A percentile compares a stretch with the other conserved stretches of the same genome.
phyloP scores from a whole-genome alignment of 805 yeast genomes.

The Ogataea neopini region DNA sequence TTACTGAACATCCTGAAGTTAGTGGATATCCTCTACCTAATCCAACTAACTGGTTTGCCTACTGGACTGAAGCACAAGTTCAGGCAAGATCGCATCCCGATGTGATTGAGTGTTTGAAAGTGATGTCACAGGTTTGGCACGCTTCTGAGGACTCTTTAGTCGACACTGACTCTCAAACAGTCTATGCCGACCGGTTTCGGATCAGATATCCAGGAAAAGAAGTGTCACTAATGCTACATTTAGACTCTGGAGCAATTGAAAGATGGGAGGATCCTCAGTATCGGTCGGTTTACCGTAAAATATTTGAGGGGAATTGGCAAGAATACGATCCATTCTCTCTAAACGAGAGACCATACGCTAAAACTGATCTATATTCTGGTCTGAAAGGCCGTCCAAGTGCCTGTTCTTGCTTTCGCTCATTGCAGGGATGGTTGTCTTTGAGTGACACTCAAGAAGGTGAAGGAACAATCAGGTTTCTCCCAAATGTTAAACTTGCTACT shows the following conservation, averaged over 20 bases:
- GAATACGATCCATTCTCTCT: slow-evolving; percentile 41
- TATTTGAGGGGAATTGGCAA: slow-evolving; percentile 43
- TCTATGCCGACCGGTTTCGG: slow-evolving; percentile 5
- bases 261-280: slow-evolving; percentile 46
- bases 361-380: slow-evolving; percentile 35
- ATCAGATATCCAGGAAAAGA: slow-evolving; percentile 35
- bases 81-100: slow-evolving; percentile 5
- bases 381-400: slow-evolving; percentile 16
- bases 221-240: slow-evolving; percentile 39
- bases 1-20: slow-evolving; percentile 1
- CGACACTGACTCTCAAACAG: slow-evolving; percentile 4
- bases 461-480: slow-evolving; percentile 42
- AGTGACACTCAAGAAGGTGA: slow-evolving; percentile 38
- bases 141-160: background rate
- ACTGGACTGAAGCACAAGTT: slow-evolving; percentile 3
- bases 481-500: slow-evolving; percentile 38
- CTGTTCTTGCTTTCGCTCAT: slow-evolving; percentile 36
- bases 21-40: slow-evolving; percentile 4
- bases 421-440: slow-evolving; percentile 48
- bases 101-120: slow-evolving; percentile 4
- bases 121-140: slow-evolving; percentile 2
- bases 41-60: slow-evolving; percentile 7
- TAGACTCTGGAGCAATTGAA: slow-evolving; percentile 43
- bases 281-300: slow-evolving; percentile 34
- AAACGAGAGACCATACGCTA: slow-evolving; percentile 35